A percentile compares a stretch with the other conserved stretches of the same genome.
These are phyloP conservation scores for Pelargonium fulgidum DNA, from an alignment of 441 rosid species.

Conservation along the genomic window DNA sequence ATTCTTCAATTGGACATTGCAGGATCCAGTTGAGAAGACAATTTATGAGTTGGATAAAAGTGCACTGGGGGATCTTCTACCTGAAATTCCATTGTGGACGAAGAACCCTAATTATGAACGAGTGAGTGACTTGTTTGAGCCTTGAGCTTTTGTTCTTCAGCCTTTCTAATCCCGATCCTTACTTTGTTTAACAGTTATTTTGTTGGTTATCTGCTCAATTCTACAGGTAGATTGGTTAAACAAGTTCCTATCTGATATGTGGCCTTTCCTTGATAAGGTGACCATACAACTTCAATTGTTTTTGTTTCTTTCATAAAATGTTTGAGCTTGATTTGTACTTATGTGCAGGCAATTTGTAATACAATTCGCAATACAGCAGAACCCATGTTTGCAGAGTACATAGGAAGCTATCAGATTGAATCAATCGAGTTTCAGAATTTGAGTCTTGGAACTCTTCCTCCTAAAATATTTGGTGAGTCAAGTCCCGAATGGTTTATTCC, in stretches of 20 bases:
- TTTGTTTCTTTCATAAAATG: slow-evolving; percentile 12
- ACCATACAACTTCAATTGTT: slow-evolving; percentile 10
- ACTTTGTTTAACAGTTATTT: no score
- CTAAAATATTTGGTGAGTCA: slow-evolving; percentile 50
- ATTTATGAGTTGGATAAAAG: slow-evolving; percentile 20
- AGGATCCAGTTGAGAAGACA: slow-evolving; percentile 28
- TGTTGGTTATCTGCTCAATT: neutral
- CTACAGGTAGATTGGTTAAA: slow-evolving; percentile 62
- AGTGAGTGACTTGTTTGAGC: slow-evolving; percentile 21
- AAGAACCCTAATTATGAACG: slow-evolving; percentile 40
- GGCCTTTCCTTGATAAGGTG: slow-evolving; percentile 68
- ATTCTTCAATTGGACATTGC: neutral
- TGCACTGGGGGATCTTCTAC: slow-evolving; percentile 26
- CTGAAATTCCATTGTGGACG: slow-evolving; percentile 40
- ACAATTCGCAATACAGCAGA: slow-evolving; percentile 41
- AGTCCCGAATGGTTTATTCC: neutral
- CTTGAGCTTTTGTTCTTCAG: neutral
- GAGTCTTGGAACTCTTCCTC: slow-evolving; percentile 79
- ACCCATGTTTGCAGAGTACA: slow-evolving; percentile 62
- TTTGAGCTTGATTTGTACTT: slow-evolving; percentile 7
- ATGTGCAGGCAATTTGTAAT: slow-evolving; percentile 55
- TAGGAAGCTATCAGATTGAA: slow-evolving; percentile 48
- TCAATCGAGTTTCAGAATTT: slow-evolving; percentile 53
- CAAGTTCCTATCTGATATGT: slow-evolving; percentile 48
- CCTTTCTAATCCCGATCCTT: no score